Conservation (phyloP, 805 yeast genomes). For the Barnettozyma vustinii region DNA sequence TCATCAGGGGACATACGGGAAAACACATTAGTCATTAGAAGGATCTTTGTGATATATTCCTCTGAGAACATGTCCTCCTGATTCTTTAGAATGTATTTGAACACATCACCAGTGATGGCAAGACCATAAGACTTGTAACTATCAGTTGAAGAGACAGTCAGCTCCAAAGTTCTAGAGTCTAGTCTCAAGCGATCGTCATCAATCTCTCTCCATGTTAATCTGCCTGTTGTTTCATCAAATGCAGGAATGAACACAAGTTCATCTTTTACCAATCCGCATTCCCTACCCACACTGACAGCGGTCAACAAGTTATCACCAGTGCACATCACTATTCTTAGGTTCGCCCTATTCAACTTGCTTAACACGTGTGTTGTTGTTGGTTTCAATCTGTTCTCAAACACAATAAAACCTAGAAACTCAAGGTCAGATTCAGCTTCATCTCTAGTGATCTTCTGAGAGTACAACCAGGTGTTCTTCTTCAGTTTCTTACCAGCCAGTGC, state of each 20-base stretch:
- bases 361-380: constrained; percentile 59
- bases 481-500: constrained; percentile 76
- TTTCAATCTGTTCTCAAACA: constrained; percentile 90
- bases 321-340: constrained; percentile 86
- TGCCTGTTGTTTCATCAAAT: constrained; percentile 32
- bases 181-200: constrained; percentile 49
- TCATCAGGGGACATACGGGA: constrained; percentile 99
- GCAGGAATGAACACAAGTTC: constrained; percentile 58
- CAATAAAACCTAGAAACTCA: constrained; percentile 78
- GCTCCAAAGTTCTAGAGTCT: constrained; percentile 59
- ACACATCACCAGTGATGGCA: constrained; percentile 92
- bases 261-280: constrained; percentile 60
- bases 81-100: constrained; percentile 61
- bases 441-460: constrained; percentile 48
- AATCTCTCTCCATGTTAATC: constrained; percentile 58
- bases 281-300: constrained; percentile 88
- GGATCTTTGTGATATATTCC: constrained; percentile 46
- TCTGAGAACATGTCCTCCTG: constrained; percentile 27
- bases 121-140: constrained; percentile 46
- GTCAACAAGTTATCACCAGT: constrained; percentile 96
- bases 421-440: constrained; percentile 64
- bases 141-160: constrained; percentile 25
- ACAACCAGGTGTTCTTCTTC: constrained; percentile 41
- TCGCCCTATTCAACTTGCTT: constrained; percentile 54
- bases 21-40: constrained; percentile 70